Percentiles rank a stretch among this genome's conserved stretches.
These are phyloP conservation scores for Colletotrichum australisinense DNA, from an alignment of 2,329 filamentous ascomycete genomes.

Conservation along the genomic window DNA sequence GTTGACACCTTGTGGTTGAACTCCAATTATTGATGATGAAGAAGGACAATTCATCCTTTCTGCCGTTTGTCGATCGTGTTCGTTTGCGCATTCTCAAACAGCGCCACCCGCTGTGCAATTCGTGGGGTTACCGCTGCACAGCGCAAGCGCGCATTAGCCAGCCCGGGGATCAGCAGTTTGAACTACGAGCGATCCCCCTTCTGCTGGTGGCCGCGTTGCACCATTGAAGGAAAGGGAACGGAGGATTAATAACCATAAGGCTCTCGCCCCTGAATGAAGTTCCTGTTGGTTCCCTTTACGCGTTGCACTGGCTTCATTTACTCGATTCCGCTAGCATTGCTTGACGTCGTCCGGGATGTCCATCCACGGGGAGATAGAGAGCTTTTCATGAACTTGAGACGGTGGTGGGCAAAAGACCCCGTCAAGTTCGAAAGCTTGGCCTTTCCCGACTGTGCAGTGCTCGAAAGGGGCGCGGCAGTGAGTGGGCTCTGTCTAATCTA, in stretches of 20 bases:
- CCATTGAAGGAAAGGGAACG: slow-evolving; percentile 3
- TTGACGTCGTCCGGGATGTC: background rate
- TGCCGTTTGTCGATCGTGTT: background rate
- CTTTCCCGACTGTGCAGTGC: background rate
- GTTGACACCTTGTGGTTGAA: background rate
- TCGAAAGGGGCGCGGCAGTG: background rate
- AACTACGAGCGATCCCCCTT: background rate
- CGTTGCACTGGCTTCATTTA: background rate
- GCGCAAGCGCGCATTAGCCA: background rate
- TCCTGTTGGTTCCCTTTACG: background rate
- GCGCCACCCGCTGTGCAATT: background rate
- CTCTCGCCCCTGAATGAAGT: background rate
- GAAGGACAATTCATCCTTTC: background rate
- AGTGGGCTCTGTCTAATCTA: slow-evolving; percentile 11
- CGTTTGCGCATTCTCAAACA: background rate
- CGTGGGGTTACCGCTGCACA: background rate
- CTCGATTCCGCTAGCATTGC: background rate
- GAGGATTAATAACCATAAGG: slow-evolving; percentile 9
- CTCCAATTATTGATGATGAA: background rate
- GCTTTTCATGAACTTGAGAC: background rate
- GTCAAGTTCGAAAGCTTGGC: slow-evolving; percentile 17
- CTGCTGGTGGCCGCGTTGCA: background rate
- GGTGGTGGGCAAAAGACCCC: background rate
- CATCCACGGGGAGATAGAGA: background rate
- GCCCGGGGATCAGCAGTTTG: background rate